These are phyloP conservation scores for Vanrija sp. DNA, from an alignment of 1,284 basidiomycete species.

Conservation along the genomic window DNA sequence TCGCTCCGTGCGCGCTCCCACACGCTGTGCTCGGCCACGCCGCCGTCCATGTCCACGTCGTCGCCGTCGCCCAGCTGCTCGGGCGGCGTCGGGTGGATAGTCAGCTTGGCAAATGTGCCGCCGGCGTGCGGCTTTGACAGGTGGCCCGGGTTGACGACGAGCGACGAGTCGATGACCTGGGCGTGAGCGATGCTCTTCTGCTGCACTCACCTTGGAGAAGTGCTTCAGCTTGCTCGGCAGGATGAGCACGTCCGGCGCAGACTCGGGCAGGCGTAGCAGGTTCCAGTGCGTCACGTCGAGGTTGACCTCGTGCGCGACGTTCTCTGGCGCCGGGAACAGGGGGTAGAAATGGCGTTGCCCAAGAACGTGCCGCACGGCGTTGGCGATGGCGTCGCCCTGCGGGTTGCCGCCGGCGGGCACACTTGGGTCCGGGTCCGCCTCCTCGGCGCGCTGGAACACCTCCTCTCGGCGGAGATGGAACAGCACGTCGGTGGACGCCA, in stretches of 20 bases:
- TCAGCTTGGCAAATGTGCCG: conserved; percentile 48
- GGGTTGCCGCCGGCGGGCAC: conserved; percentile 46
- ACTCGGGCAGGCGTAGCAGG: conserved; percentile 46
- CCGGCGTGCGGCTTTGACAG: conserved; percentile 37
- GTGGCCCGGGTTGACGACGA: conserved; percentile 48
- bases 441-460: conserved; percentile 65
- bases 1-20: conserved; percentile 47
- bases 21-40: conserved; percentile 36
- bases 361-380: conserved; percentile 72
- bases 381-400: conserved; percentile 68
- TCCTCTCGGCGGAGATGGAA: conserved; percentile 87
- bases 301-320: conserved; percentile 71
- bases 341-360: conserved; percentile 94
- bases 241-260: conserved; percentile 74
- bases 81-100: conserved; percentile 38
- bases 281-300: conserved; percentile 72
- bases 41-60: conserved; percentile 21
- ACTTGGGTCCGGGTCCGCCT: conserved; percentile 56
- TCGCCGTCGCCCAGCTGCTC: conserved; percentile 20
- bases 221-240: conserved; percentile 79
- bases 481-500: conserved; percentile 76
- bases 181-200: background rate
- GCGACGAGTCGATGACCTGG: conserved; percentile 48
- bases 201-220: conserved; percentile 67
- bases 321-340: conserved; percentile 77